Evolutionary conservation across 441 rosid species (phyloP).

Genomic region (Corymbia citriodora): DNA sequence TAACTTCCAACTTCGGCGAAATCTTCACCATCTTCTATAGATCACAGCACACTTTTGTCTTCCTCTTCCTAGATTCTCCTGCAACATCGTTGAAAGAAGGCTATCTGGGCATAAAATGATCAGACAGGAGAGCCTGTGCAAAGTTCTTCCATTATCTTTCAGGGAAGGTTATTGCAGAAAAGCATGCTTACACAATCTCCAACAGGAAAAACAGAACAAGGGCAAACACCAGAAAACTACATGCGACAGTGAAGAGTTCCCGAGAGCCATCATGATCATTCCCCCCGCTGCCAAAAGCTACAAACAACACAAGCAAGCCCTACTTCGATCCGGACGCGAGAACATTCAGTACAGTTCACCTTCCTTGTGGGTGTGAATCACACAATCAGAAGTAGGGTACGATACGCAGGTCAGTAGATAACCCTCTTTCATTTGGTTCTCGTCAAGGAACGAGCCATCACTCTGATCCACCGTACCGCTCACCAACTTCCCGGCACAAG

Average conservation of each 20-base stretch:
- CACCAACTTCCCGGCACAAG: constrained; percentile 7
- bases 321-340: neutral
- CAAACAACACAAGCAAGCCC: neutral
- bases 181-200: neutral
- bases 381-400: constrained; percentile 10
- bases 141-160: neutral
- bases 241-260: neutral
- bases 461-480: constrained; percentile 3
- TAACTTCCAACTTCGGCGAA: neutral
- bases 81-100: neutral
- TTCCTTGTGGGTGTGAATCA: constrained; percentile 20
- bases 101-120: neutral
- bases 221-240: neutral
- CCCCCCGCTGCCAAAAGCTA: neutral
- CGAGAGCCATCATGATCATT: neutral
- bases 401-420: constrained; percentile 11
- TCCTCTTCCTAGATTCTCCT: neutral
- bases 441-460: constrained; percentile 8
- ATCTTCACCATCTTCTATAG: neutral
- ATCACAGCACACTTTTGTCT: neutral
- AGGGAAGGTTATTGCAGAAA: neutral
- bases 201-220: neutral
- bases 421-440: constrained; percentile 12
- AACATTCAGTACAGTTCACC: constrained; percentile 2
- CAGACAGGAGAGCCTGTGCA: neutral